Conservation (phyloP, 306 rosid genomes). For the Prunus mume region DNA sequence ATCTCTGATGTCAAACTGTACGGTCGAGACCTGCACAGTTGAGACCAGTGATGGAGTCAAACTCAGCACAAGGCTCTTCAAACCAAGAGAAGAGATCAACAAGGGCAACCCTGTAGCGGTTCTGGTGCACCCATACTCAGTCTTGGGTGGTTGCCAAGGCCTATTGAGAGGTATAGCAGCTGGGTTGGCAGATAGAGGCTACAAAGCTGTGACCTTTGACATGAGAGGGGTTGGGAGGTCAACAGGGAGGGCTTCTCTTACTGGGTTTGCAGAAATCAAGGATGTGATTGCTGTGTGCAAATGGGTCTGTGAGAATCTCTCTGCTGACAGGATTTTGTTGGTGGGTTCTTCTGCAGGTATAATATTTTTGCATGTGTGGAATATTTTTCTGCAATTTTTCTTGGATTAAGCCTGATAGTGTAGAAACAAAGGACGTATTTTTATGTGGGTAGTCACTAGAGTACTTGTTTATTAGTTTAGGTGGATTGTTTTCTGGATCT, state of each 20-base stretch:
- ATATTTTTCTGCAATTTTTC: neutral
- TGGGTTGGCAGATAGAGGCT: constrained; percentile 65
- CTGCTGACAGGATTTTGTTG: constrained; percentile 44
- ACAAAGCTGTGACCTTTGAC: constrained; percentile 65
- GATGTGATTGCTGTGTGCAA: constrained; percentile 74
- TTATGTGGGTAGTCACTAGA: neutral
- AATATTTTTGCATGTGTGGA: neutral
- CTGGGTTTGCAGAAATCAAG: constrained; percentile 77
- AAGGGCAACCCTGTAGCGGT: constrained; percentile 45
- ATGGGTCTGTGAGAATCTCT: constrained; percentile 43
- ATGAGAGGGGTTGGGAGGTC: constrained; percentile 86
- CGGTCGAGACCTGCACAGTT: constrained; percentile 55
- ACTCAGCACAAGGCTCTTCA: constrained; percentile 66
- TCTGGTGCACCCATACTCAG: constrained; percentile 90
- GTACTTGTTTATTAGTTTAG: neutral
- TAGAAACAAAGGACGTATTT: neutral
- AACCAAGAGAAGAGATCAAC: constrained; percentile 34
- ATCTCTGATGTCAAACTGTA: constrained; percentile 41
- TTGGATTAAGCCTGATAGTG: constrained; percentile 14
- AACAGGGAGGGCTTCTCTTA: constrained; percentile 70
- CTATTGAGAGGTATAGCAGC: constrained; percentile 79
- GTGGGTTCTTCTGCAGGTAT: constrained; percentile 97
- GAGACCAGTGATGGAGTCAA: constrained; percentile 67
- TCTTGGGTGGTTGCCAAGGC: constrained; percentile 84
- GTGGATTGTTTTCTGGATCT: constrained; percentile 31